Evolutionary conservation across 805 yeast genomes (phyloP).

Genomic region (Candida adriatica): DNA sequence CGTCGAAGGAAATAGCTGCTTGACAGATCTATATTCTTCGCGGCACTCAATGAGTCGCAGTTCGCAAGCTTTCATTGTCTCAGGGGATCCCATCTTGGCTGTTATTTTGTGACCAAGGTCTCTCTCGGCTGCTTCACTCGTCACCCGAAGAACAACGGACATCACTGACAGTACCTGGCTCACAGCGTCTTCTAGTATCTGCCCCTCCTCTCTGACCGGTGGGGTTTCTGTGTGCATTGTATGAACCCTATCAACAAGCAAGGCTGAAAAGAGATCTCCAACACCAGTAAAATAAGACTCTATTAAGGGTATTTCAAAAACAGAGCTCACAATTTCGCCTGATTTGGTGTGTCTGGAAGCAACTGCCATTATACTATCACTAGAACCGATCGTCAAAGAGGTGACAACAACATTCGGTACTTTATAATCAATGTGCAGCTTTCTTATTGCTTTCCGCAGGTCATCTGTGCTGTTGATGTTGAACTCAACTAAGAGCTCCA

Average conservation of each 20-base stretch:
- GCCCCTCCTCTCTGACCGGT: not conserved
- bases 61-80: constrained; percentile 67
- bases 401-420: constrained; percentile 64
- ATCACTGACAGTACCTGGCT: constrained; percentile 52
- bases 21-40: constrained; percentile 24
- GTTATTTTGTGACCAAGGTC: constrained; percentile 32
- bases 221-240: constrained; percentile 13
- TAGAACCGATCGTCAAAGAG: constrained; percentile 35
- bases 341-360: constrained; percentile 11
- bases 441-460: constrained; percentile 39
- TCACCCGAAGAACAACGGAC: constrained; percentile 42
- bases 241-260: constrained; percentile 58
- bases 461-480: constrained; percentile 33
- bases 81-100: constrained; percentile 49
- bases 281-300: constrained; percentile 91
- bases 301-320: constrained; percentile 51
- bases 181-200: constrained; percentile 30
- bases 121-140: constrained; percentile 33
- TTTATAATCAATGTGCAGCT: constrained; percentile 40
- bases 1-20: constrained; percentile 9
- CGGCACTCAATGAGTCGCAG: constrained; percentile 58
- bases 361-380: constrained; percentile 12
- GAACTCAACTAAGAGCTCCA: constrained; percentile 59
- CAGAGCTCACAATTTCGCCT: constrained; percentile 6
- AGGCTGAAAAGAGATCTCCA: constrained; percentile 84